These are phyloP conservation scores for Mycena kentingensis DNA, from an alignment of 768 basidiomycete species.

Conservation along the genomic window DNA sequence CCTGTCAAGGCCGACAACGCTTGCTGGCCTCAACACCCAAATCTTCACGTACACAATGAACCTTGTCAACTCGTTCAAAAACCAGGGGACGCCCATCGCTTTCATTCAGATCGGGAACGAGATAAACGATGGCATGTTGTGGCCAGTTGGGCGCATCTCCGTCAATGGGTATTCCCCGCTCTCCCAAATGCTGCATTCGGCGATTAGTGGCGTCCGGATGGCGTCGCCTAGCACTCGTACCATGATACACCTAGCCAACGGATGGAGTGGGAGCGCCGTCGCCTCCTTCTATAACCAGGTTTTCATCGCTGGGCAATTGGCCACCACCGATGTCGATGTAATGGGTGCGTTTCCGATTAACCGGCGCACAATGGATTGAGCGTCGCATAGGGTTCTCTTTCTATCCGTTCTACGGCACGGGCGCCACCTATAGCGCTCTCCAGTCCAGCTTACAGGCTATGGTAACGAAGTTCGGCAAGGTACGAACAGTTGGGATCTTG, in stretches of 20 bases:
- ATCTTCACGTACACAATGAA: slow-evolving; percentile 60
- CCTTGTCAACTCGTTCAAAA: slow-evolving; percentile 52
- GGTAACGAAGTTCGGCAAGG: slow-evolving; percentile 52
- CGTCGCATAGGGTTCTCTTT: slow-evolving; percentile 52
- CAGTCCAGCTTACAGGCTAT: slow-evolving; percentile 52
- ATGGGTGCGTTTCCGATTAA: slow-evolving; percentile 26
- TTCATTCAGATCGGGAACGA: slow-evolving; percentile 66
- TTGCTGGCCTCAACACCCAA: slow-evolving; percentile 55
- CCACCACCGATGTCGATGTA: slow-evolving; percentile 53
- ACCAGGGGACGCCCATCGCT: slow-evolving; percentile 55
- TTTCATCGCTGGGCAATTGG: slow-evolving; percentile 54
- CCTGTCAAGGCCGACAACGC: slow-evolving; percentile 17
- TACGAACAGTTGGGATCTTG: slow-evolving; percentile 15
- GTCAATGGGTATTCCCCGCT: slow-evolving; percentile 51
- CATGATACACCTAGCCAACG: slow-evolving; percentile 64
- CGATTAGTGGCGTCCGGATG: slow-evolving; percentile 53
- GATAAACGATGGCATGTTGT: slow-evolving; percentile 65
- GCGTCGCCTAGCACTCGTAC: slow-evolving; percentile 50
- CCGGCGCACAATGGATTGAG: background rate
- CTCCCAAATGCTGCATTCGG: slow-evolving; percentile 63
- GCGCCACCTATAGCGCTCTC: slow-evolving; percentile 55
- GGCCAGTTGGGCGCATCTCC: slow-evolving; percentile 60
- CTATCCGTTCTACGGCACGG: slow-evolving; percentile 64
- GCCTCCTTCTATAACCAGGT: slow-evolving; percentile 53
- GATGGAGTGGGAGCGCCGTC: slow-evolving; percentile 52